Conservation (phyloP, 805 yeast species). For the Metschnikowia shivogae region DNA sequence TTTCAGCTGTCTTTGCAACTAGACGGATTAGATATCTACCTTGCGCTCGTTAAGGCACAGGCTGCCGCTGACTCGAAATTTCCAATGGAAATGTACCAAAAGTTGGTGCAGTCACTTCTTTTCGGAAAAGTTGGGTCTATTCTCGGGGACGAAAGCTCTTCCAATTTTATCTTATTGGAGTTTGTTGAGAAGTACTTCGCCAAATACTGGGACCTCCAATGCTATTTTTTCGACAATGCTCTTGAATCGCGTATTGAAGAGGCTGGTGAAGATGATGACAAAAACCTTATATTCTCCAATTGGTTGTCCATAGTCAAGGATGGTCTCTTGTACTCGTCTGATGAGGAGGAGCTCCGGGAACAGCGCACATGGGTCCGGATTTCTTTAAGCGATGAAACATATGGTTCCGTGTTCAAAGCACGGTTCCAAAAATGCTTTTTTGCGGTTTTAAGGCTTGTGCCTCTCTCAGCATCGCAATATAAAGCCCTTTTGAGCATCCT, state of each 20-base stretch:
- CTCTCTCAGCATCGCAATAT: slow-evolving; percentile 52
- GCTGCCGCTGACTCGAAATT: slow-evolving; percentile 52
- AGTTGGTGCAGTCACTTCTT: slow-evolving; percentile 33
- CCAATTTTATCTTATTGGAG: slow-evolving; percentile 48
- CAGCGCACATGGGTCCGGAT: slow-evolving; percentile 26
- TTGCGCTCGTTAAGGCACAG: slow-evolving; percentile 57
- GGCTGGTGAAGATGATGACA: background rate
- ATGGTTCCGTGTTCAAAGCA: slow-evolving; percentile 48
- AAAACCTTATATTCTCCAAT: slow-evolving; percentile 32
- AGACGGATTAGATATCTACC: slow-evolving; percentile 49
- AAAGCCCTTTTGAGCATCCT: slow-evolving; percentile 64
- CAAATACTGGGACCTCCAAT: slow-evolving; percentile 73
- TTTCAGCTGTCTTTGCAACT: slow-evolving; percentile 49
- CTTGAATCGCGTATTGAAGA: slow-evolving; percentile 10
- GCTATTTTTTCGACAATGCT: slow-evolving; percentile 55
- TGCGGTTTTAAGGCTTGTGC: slow-evolving; percentile 45
- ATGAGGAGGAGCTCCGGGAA: slow-evolving; percentile 29
- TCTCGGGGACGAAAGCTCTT: slow-evolving; percentile 44
- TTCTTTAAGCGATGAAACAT: slow-evolving; percentile 35
- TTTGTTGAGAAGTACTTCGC: slow-evolving; percentile 48
- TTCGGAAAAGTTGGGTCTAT: slow-evolving; percentile 31
- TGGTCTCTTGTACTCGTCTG: slow-evolving; percentile 21
- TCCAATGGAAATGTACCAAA: slow-evolving; percentile 51
- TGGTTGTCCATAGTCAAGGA: slow-evolving; percentile 35
- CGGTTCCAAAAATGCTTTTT: slow-evolving; percentile 72